Evolutionary conservation across 2,329 filamentous ascomycete genomes (phyloP), one percentile per base, ranked within the genome.

Genomic region (Sporothrix protearum): DNA sequence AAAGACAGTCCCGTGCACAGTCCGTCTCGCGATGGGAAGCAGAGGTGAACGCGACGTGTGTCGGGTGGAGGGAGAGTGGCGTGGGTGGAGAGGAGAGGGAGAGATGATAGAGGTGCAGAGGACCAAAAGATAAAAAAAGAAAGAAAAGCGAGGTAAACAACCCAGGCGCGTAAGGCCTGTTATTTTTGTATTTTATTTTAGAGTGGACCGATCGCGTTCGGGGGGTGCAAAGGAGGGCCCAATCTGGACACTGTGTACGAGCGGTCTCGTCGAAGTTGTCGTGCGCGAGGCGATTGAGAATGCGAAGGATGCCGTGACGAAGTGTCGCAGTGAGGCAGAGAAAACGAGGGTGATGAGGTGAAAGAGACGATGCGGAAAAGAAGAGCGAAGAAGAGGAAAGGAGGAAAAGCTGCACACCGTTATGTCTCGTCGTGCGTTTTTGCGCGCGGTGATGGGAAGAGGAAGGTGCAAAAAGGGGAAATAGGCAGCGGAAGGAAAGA

Each of bases 121-220:
- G 14, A 47, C 42, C 14, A 47, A 47, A 63, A 9, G 55, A n/a
- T 12, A 57, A 33, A 59, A 45, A 59, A 59, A 30, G 33, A 45
- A 55, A 57, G 22, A 70, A 70, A 53, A 64, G 36, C 16, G 25
- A 55, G 55, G 66, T 71, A 71, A 71, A 71, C 71, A 71, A 69
- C 22, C 71, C 25, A 53, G 71, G 66, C 71, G 70, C 70, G 70
- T 71, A 71, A 36, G 59, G n/a, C 55, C 49, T 68, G 70, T 57
- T 68, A 59, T 68, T 71, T 71, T 67, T 68, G 63, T 68, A 68
- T 68, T 71, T 68, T 68, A 68, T 59, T 55, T 70, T 39, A 64
- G 57, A 71, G 71, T 71, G 71, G 71, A 69, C 57, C 66, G 71
- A 63, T 49, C 71, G 71, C 71, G 71, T 72, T 57, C 42, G 42